Conservation (phyloP, 2,329 filamentous ascomycete species). For the Nakataea oryzae region DNA sequence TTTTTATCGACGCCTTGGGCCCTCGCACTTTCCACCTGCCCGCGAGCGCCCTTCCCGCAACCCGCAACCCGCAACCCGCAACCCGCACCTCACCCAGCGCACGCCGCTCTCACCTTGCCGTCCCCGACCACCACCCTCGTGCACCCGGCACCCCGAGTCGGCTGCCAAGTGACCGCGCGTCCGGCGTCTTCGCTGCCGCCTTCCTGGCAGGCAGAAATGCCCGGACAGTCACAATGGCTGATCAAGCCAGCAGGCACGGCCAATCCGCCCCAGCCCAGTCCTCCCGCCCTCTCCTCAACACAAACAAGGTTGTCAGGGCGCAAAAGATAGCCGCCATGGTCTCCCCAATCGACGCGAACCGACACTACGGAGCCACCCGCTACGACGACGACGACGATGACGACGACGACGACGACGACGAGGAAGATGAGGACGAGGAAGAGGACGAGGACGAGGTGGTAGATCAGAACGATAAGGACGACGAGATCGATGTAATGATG, state of each 20-base stretch:
- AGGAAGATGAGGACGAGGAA: constrained; percentile 17
- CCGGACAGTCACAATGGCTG: constrained; percentile 26
- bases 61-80: not conserved
- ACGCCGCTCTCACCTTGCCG: not conserved
- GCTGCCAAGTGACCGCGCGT: not conserved
- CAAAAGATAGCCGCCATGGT: constrained; percentile 36
- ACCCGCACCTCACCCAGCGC: not conserved
- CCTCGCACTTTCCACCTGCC: not conserved
- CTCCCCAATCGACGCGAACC: constrained; percentile 21
- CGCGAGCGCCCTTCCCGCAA: not conserved
- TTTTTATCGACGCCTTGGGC: not conserved
- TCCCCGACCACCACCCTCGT: not conserved
- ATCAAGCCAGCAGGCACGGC: constrained; percentile 19
- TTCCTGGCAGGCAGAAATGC: not conserved
- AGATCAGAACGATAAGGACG: constrained; percentile 17
- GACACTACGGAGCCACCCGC: constrained; percentile 2
- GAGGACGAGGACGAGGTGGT: constrained; percentile 16
- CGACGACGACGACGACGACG: constrained; percentile 13
- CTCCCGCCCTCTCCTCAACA: constrained; percentile 25
- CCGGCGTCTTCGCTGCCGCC: not conserved
- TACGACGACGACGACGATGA: constrained; percentile 18
- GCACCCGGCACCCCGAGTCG: not conserved
- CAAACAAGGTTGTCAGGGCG: constrained; percentile 35
- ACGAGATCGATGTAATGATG: constrained; percentile 18
- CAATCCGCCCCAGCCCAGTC: constrained; percentile 10